phyloP scores from a whole-genome alignment of 768 basidiomycete genomes.

The Suillus placidus region DNA sequence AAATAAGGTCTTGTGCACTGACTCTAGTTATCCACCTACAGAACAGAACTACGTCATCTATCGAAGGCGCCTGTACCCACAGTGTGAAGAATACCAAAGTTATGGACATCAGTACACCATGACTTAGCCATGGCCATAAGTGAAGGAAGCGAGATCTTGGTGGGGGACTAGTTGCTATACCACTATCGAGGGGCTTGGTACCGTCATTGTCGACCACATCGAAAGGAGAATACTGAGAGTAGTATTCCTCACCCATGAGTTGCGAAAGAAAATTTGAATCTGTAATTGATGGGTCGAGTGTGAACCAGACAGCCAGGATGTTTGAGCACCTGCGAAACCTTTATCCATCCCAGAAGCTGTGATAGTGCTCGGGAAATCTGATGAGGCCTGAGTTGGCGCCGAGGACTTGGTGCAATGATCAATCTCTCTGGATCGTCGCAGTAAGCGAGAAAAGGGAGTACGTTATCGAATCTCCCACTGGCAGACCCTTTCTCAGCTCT shows the following conservation, averaged over 20 bases:
- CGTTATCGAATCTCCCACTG: background rate
- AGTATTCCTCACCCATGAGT: background rate
- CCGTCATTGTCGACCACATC: background rate
- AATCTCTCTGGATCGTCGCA: background rate
- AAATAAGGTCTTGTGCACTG: background rate
- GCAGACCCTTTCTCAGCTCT: background rate
- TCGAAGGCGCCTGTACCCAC: slow-evolving; percentile 8
- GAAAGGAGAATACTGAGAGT: background rate
- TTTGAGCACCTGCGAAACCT: background rate
- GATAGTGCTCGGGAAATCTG: background rate
- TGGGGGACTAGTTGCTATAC: background rate
- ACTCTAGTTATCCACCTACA: background rate
- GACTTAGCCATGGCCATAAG: slow-evolving; percentile 8
- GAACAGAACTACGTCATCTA: background rate
- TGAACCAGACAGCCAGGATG: background rate
- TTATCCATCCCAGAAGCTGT: background rate
- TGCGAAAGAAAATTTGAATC: background rate
- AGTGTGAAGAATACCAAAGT: slow-evolving; percentile 7
- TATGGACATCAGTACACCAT: slow-evolving; percentile 3
- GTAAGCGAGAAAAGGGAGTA: background rate
- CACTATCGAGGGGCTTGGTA: background rate
- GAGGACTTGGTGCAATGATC: background rate
- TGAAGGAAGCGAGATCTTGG: background rate
- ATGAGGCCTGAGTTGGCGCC: background rate
- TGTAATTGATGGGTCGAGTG: background rate